Evolutionary conservation across 805 yeast genomes (phyloP).

Genomic region (Phaffomyces opuntiae): DNA sequence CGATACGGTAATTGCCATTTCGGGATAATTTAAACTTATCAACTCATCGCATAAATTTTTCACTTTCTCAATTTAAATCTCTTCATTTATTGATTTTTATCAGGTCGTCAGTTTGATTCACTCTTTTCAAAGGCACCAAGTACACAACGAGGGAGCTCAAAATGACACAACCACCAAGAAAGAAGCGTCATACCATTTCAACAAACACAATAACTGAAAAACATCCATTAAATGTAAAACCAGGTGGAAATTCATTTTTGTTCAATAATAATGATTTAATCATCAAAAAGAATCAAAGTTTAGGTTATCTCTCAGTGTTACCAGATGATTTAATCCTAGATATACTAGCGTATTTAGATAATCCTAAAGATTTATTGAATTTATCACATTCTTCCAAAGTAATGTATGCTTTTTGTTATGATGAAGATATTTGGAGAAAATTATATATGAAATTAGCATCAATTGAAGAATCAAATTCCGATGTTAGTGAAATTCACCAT

Average conservation of each 20-base stretch:
- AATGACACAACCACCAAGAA: constrained; percentile 19
- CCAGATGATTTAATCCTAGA: constrained; percentile 60
- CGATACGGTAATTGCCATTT: too few relatives aligned
- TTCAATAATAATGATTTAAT: constrained; percentile 16
- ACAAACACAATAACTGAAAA: constrained; percentile 28
- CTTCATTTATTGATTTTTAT: too few relatives aligned
- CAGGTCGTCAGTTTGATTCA: too few relatives aligned
- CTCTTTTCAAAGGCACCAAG: too few relatives aligned
- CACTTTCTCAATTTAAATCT: too few relatives aligned
- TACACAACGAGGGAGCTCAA: too few relatives aligned
- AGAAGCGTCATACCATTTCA: constrained; percentile 19
- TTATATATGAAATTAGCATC: constrained; percentile 33
- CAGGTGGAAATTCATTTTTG: constrained; percentile 60
- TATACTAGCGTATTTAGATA: constrained; percentile 42
- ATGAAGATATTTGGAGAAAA: constrained; percentile 78
- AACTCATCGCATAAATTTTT: too few relatives aligned
- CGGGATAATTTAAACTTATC: too few relatives aligned
- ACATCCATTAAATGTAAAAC: constrained; percentile 72
- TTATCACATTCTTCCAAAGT: constrained; percentile 57
- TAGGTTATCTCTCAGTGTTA: constrained; percentile 48
- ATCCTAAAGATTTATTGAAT: constrained; percentile 39
- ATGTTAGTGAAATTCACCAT: constrained; percentile 11
- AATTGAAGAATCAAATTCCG: too few relatives aligned
- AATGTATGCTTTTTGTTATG: constrained; percentile 63
- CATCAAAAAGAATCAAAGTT: constrained; percentile 22